phyloP scores from a whole-genome alignment of 2,329 filamentous ascomycete genomes.

The Fusarium citri region DNA sequence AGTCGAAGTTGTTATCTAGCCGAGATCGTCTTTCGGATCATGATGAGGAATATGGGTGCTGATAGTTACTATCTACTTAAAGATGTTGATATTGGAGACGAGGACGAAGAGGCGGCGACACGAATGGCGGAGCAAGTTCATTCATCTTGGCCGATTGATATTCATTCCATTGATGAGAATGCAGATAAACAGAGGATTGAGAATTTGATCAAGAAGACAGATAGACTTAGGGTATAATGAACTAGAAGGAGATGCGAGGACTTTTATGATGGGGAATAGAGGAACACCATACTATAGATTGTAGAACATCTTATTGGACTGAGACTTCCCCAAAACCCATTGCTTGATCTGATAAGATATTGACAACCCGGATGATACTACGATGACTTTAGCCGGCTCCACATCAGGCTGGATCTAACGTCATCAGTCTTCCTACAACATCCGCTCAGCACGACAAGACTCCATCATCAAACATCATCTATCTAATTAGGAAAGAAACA shows the following conservation, averaged over 20 bases:
- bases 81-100: not conserved
- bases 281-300: not conserved
- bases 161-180: not conserved
- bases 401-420: not conserved
- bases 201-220: not conserved
- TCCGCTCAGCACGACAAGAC: not conserved
- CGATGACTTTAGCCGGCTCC: not conserved
- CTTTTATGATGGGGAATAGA: not conserved
- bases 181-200: not conserved
- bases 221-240: not conserved
- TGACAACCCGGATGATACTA: not conserved
- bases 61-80: accelerated
- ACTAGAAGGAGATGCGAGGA: not conserved
- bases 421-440: not conserved
- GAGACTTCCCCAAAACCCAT: no score
- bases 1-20: not conserved
- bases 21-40: not conserved
- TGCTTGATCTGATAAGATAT: not conserved
- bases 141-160: not conserved
- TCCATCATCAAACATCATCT: not conserved
- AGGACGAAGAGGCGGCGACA: not conserved
- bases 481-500: not conserved
- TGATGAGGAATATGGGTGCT: not conserved
- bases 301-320: not conserved
- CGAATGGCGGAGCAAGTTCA: not conserved